Base-by-base conservation (phyloP, 768 basidiomycete genomes). In the Kwoniella dendrophila region DNA sequence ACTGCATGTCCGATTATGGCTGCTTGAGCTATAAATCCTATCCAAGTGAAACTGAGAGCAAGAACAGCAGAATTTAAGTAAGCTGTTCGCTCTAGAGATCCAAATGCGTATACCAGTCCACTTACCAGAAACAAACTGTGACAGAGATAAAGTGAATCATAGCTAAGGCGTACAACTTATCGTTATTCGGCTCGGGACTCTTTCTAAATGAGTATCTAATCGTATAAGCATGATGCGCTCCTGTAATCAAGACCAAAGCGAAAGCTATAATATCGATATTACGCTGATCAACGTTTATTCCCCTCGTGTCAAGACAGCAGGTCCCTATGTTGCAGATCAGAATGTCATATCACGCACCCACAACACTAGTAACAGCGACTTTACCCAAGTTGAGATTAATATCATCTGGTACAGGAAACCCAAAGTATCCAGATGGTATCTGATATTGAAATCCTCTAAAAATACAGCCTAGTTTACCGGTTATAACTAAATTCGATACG, bases 31-130 rank as follows among this genome's bases (percentile, higher is more conserved):
- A 72, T 61, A 56, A 75, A 72, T 8, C 69, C 60, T n/a, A 72
- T 57, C 67, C 64, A 70, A 5, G 73, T 75, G 69, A 75, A 75
- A 2, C 72, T 73, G 59, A 8, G n/a, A n/a, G n/a, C n/a, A n/a
- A n/a, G n/a, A n/a, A n/a, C n/a, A n/a, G n/a, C n/a, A n/a, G n/a
- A n/a, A n/a, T n/a, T n/a, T n/a, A n/a, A n/a, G n/a, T n/a, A n/a
- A n/a, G n/a, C n/a, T n/a, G n/a, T n/a, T n/a, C n/a, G n/a, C n/a
- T n/a, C n/a, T n/a, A n/a, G n/a, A n/a, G n/a, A n/a, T n/a, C n/a
- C n/a, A n/a, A n/a, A 48, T 52, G 53, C 8, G 38, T 41, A 27
- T 20, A n/a, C n/a, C n/a, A n/a, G n/a, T n/a, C n/a, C n/a, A 66
- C 72, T 70, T 32, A 73, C 69, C 66, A 24, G 34, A 75, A 71